These are phyloP conservation scores for Phytophthora citricola DNA, from an alignment of 352 stramenopile genomes.

Conservation along the genomic window DNA sequence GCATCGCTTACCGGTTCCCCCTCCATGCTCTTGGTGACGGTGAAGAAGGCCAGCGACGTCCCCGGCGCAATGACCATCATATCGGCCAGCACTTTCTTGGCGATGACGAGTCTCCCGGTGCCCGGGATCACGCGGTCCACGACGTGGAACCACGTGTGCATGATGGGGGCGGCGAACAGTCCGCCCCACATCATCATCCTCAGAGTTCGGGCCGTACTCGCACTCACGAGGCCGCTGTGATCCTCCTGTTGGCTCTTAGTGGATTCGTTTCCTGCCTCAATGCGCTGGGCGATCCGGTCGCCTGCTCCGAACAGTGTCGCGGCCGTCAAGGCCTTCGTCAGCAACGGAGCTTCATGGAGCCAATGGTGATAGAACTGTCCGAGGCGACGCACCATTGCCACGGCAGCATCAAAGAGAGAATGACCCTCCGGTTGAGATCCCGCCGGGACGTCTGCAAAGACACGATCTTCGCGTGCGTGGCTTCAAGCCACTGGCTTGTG, in stretches of 20 bases:
- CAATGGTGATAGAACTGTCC: slow-evolving; percentile 40
- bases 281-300: slow-evolving; percentile 48
- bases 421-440: not conserved
- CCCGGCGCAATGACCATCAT: slow-evolving; percentile 34
- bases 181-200: slow-evolving; percentile 66
- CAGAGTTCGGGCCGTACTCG: slow-evolving; percentile 6
- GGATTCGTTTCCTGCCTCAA: slow-evolving; percentile 10
- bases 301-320: slow-evolving; percentile 46
- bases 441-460: slow-evolving; percentile 16
- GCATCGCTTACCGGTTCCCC: slow-evolving; percentile 14
- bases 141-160: slow-evolving; percentile 86
- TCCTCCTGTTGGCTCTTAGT: slow-evolving; percentile 5
- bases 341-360: slow-evolving; percentile 44
- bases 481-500: not conserved
- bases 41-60: slow-evolving; percentile 8
- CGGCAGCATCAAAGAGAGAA: slow-evolving; percentile 5
- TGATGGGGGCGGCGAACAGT: slow-evolving; percentile 71
- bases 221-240: slow-evolving; percentile 1
- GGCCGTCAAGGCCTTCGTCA: slow-evolving; percentile 57
- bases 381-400: slow-evolving; percentile 28
- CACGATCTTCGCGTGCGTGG: slow-evolving; percentile 15
- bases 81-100: slow-evolving; percentile 42
- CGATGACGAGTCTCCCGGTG: slow-evolving; percentile 16
- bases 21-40: slow-evolving; percentile 30
- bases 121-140: slow-evolving; percentile 57